Evolutionary conservation across 2,329 filamentous ascomycete species (phyloP).

Genomic region (Apiospora marii): DNA sequence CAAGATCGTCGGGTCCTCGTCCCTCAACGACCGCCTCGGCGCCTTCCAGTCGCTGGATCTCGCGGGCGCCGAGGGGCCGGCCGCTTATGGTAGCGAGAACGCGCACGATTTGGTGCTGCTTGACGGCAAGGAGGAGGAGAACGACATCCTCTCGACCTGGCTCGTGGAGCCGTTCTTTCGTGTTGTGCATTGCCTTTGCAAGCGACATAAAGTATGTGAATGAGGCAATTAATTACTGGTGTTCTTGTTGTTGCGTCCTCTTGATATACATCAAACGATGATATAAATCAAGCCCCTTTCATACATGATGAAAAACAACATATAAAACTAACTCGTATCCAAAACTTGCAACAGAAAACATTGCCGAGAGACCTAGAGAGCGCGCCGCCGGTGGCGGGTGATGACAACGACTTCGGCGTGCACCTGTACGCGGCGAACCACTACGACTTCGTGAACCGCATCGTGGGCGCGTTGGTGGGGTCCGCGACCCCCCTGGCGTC

Average conservation of each 20-base stretch:
- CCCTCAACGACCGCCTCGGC: conserved; percentile 23
- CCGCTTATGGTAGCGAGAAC: neutral
- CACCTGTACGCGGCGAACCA: conserved; percentile 18
- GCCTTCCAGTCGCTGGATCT: conserved; percentile 25
- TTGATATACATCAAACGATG: neutral
- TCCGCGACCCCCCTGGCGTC: conserved; percentile 20
- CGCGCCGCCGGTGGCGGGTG: neutral
- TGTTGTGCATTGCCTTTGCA: conserved; percentile 19
- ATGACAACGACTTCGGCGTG: conserved; percentile 11
- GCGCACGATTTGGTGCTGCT: conserved; percentile 24
- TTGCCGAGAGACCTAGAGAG: conserved; percentile 23
- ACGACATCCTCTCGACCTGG: conserved; percentile 22
- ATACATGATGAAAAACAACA: too few species aligned
- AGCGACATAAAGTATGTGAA: conserved; percentile 6
- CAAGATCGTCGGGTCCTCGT: conserved; percentile 21
- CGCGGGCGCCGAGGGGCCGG: conserved; percentile 23
- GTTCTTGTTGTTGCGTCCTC: neutral
- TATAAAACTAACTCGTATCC: neutral
- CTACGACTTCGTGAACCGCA: conserved; percentile 16
- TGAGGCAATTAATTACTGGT: too few species aligned
- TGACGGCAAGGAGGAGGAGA: conserved; percentile 25
- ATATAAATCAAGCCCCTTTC: neutral
- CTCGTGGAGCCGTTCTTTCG: conserved; percentile 21
- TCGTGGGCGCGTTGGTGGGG: conserved; percentile 23
- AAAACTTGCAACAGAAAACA: neutral